Percentiles rank a stretch among this genome's conserved stretches.
Evolutionary conservation across 2,329 filamentous ascomycete genomes (phyloP).

Genomic region (Alternaria alternata): DNA sequence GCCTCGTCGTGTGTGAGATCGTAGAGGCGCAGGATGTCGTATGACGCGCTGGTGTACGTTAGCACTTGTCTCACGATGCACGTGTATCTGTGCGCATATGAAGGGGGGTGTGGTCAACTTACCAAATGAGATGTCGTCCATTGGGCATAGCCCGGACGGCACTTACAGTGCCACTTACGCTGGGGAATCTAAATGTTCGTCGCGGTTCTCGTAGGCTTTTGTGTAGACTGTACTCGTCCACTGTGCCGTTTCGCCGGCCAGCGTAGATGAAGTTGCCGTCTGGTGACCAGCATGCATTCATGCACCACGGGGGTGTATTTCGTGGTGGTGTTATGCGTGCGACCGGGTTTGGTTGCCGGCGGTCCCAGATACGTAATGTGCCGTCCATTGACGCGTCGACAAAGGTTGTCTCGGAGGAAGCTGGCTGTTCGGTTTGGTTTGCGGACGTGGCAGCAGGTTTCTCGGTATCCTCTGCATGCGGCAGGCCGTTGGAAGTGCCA

Average conservation of each 20-base stretch:
- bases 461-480: constrained; percentile 59
- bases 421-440: constrained; percentile 52
- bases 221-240: constrained; percentile 92
- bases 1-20: constrained; percentile 72
- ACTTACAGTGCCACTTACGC: constrained; percentile 87
- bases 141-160: constrained; percentile 92
- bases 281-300: constrained; percentile 95
- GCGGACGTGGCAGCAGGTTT: constrained; percentile 23
- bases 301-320: constrained; percentile 92
- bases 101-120: constrained; percentile 34
- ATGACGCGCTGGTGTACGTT: constrained; percentile 70
- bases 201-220: constrained; percentile 78
- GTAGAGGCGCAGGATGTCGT: constrained; percentile 93
- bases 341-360: constrained; percentile 76
- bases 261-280: constrained; percentile 96
- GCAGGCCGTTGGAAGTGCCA: constrained; percentile 57
- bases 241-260: constrained; percentile 86
- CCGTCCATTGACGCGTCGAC: constrained; percentile 89
- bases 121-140: constrained; percentile 88
- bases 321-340: constrained; percentile 78
- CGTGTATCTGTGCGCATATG: constrained; percentile 1
- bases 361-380: constrained; percentile 91
- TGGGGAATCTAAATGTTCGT: constrained; percentile 84
- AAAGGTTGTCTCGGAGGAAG: constrained; percentile 78
- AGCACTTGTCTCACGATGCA: constrained; percentile 15